Percentiles rank a stretch among this genome's conserved stretches.
Conservation (phyloP, 2,329 filamentous ascomycete species). For the Microascus cirrosus region DNA sequence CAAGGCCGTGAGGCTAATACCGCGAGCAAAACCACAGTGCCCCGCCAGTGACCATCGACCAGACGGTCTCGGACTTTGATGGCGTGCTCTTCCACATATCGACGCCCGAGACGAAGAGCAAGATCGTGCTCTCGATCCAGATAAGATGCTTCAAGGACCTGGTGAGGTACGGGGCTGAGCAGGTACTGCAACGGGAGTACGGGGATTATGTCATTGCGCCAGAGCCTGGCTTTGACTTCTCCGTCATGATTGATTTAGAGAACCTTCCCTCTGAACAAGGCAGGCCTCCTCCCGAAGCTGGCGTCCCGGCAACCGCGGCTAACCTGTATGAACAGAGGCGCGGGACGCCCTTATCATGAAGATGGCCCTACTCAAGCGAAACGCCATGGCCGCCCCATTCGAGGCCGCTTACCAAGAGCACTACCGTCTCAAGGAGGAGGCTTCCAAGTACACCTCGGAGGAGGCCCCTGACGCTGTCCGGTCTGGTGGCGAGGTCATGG, state of each 20-base stretch:
- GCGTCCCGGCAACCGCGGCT: background rate
- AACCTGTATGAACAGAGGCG: constrained; percentile 45
- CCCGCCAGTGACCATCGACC: constrained; percentile 81
- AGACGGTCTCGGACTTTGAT: constrained; percentile 98
- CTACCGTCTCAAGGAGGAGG: constrained; percentile 73
- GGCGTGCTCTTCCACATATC: constrained; percentile 98
- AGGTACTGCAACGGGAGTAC: constrained; percentile 90
- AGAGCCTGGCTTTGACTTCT: constrained; percentile 93
- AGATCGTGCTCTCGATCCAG: constrained; percentile 88
- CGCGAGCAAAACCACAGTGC: constrained; percentile 44
- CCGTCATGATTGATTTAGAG: constrained; percentile 79
- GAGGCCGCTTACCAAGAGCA: constrained; percentile 95
- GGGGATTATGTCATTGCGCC: constrained; percentile 79
- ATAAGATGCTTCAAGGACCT: constrained; percentile 94
- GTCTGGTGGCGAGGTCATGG: constrained; percentile 87
- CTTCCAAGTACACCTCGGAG: constrained; percentile 85
- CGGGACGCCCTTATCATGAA: constrained; percentile 78
- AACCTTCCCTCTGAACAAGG: constrained; percentile 71
- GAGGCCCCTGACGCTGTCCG: constrained; percentile 81
- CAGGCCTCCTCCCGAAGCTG: constrained; percentile 16
- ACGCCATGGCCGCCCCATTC: constrained; percentile 97
- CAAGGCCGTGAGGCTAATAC: constrained; percentile 14
- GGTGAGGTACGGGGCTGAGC: constrained; percentile 82
- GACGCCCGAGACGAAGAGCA: constrained; percentile 84
- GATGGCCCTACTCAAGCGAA: constrained; percentile 88